Conservation (phyloP, 768 basidiomycete genomes). For the Mycena alexandri region DNA sequence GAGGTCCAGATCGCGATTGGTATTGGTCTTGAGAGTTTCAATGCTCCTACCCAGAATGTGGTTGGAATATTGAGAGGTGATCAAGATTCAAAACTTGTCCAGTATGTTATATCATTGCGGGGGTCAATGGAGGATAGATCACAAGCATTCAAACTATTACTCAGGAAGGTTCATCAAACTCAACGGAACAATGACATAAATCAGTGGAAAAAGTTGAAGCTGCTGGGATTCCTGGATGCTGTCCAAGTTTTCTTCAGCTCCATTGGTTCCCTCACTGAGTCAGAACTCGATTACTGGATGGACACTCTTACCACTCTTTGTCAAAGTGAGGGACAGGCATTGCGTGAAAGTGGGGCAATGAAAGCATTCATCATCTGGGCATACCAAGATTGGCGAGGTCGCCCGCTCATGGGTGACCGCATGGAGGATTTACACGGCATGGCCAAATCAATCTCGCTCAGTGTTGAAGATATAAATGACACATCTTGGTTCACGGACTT, state of each 20-base stretch:
- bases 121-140: constrained; percentile 12
- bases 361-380: constrained; percentile 22
- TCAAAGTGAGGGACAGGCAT: constrained; percentile 1
- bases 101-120: constrained; percentile 4
- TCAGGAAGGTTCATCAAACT: constrained; percentile 20
- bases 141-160: constrained; percentile 26
- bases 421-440: background rate
- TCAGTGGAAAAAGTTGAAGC: constrained; percentile 24
- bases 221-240: constrained; percentile 26
- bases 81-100: constrained; percentile 17
- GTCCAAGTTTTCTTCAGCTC: constrained; percentile 27
- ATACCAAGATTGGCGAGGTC: constrained; percentile 22
- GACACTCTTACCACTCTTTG: constrained; percentile 23
- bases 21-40: no score
- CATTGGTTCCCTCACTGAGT: constrained; percentile 21
- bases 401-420: constrained; percentile 1
- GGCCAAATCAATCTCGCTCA: constrained; percentile 15
- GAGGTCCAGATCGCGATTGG: no score
- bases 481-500: constrained; percentile 16
- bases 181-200: constrained; percentile 6
- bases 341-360: constrained; percentile 20
- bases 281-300: constrained; percentile 20
- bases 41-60: no score
- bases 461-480: constrained; percentile 26
- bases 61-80: background rate